Conservation (phyloP, 345 rosid species). For the Hypericum androsaemum region DNA sequence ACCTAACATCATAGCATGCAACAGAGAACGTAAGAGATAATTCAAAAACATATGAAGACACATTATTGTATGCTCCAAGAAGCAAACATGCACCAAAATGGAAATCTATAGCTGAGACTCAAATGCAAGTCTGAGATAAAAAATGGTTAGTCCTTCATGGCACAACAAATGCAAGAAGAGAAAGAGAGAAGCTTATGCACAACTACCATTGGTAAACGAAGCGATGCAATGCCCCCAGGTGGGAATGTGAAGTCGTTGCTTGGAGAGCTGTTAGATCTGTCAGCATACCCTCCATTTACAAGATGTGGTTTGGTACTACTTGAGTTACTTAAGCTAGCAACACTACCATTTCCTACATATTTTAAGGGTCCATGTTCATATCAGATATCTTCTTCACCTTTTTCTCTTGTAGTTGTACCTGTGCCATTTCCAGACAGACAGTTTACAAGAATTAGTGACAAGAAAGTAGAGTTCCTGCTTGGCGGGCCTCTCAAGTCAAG, state of each 20-base stretch:
- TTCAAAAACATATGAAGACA: too few relatives aligned
- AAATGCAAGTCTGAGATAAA: conserved; percentile 6
- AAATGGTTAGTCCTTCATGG: background rate
- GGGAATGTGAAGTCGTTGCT: conserved; percentile 50
- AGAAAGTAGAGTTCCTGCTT: background rate
- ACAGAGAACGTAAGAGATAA: conserved; percentile 1
- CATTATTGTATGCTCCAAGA: too few relatives aligned
- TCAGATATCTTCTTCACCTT: conserved; percentile 80
- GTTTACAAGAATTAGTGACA: conserved; percentile 3
- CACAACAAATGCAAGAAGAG: conserved; percentile 1
- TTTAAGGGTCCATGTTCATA: conserved; percentile 58
- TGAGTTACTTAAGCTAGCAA: conserved; percentile 32
- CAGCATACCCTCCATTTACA: conserved; percentile 49
- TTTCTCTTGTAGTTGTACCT: conserved; percentile 97
- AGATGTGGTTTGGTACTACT: conserved; percentile 24
- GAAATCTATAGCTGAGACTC: too few relatives aligned
- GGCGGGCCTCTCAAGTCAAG: too few relatives aligned
- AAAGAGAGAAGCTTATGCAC: conserved; percentile 20
- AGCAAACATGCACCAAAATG: too few relatives aligned
- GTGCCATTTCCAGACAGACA: conserved; percentile 14
- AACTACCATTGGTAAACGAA: conserved; percentile 88
- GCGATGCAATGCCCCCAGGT: conserved; percentile 53
- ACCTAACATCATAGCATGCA: conserved; percentile 33
- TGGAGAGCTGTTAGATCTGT: conserved; percentile 20
- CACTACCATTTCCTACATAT: conserved; percentile 34